Conservation (phyloP, 495 filamentous ascomycete genomes). For the Corynascus novoguineensis region DNA sequence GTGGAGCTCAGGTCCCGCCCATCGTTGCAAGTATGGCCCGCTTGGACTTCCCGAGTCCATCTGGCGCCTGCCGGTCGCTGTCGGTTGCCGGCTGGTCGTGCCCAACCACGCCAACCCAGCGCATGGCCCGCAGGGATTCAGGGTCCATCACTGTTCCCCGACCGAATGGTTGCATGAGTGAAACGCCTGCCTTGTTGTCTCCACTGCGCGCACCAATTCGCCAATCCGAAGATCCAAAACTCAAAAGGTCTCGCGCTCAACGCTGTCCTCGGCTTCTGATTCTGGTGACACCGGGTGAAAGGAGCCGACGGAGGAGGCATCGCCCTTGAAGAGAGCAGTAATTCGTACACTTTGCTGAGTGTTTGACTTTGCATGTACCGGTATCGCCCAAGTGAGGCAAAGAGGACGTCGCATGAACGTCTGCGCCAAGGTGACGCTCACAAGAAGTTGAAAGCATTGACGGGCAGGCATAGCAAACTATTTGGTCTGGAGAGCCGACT, state of each 20-base stretch:
- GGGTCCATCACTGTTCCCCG: neutral
- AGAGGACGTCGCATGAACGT: no score
- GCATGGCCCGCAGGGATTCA: conserved; percentile 13
- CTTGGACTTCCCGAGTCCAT: neutral
- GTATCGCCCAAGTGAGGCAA: no score
- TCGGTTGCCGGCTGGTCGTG: conserved; percentile 15
- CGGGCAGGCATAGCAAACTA: no score
- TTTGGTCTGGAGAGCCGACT: no score
- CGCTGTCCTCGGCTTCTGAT: neutral
- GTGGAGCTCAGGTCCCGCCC: neutral
- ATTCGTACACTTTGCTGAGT: neutral
- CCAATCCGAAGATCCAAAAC: neutral
- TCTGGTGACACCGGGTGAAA: neutral
- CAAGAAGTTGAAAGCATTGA: no score
- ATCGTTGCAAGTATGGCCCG: neutral
- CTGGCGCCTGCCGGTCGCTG: neutral
- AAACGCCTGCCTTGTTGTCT: conserved; percentile 5
- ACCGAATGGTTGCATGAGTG: conserved; percentile 8
- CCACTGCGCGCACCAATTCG: conserved; percentile 16
- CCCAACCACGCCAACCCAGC: neutral
- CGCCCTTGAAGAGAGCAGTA: neutral
- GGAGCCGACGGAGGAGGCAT: neutral
- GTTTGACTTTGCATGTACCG: no score
- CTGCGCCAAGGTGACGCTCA: no score
- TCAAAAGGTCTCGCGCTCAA: neutral